A percentile compares a stretch with the other conserved stretches of the same genome.
phyloP scores from a whole-genome alignment of 352 stramenopile genomes.

The Thalassiosira hispida region DNA sequence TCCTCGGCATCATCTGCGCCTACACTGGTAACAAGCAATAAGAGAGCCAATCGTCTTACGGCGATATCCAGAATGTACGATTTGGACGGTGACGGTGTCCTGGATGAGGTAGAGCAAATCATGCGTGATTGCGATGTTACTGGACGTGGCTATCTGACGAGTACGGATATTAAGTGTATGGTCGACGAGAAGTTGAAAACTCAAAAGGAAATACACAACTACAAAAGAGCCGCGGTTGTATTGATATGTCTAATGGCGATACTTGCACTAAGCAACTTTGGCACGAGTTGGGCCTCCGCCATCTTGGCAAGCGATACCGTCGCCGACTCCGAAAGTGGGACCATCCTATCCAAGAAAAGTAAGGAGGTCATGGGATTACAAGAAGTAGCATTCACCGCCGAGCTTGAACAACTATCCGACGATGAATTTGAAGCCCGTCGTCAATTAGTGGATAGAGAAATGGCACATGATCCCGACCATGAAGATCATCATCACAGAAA shows the following conservation, averaged over 20 bases:
- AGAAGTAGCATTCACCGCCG: background rate
- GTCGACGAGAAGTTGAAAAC: constrained; percentile 33
- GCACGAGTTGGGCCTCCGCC: constrained; percentile 48
- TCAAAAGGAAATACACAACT: constrained; percentile 11
- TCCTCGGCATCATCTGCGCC: no score
- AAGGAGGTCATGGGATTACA: constrained; percentile 6
- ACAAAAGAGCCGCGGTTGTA: constrained; percentile 23
- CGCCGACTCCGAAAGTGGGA: constrained; percentile 8
- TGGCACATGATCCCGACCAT: constrained; percentile 16
- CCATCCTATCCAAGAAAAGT: constrained; percentile 12
- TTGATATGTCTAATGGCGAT: constrained; percentile 39
- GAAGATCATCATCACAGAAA: constrained; percentile 4
- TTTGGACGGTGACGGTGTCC: constrained; percentile 48
- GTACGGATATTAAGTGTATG: constrained; percentile 49
- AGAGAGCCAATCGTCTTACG: background rate
- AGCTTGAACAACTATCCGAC: background rate
- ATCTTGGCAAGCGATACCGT: constrained; percentile 44
- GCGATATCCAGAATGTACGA: constrained; percentile 40
- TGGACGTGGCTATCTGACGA: constrained; percentile 38
- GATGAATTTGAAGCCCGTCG: constrained; percentile 14
- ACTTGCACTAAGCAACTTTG: constrained; percentile 47
- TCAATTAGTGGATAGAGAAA: constrained; percentile 10
- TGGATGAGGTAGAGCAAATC: constrained; percentile 42
- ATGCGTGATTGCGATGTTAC: constrained; percentile 44
- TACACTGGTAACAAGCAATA: background rate